phyloP scores from a whole-genome alignment of 768 basidiomycete species.

The Coprinopsis cinerea region DNA sequence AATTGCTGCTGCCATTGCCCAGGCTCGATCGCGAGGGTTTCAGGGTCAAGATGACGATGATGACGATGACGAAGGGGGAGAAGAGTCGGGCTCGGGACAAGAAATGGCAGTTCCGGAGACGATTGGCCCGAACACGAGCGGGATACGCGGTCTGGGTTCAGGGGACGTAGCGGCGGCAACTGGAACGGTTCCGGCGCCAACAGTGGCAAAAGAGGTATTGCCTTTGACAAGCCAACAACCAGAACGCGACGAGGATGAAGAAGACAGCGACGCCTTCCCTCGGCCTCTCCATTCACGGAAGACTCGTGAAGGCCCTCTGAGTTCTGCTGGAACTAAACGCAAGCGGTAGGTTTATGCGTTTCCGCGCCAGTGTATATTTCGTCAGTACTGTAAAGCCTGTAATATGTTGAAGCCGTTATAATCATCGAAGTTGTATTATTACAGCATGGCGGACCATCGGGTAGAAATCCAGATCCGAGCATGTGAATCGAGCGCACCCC shows the following conservation, averaged over 20 bases:
- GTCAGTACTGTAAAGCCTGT: no score
- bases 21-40: constrained; percentile 58
- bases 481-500: constrained; percentile 22
- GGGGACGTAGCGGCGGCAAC: no score
- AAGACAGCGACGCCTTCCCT: constrained; percentile 71
- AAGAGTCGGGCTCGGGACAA: constrained; percentile 45
- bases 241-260: constrained; percentile 48
- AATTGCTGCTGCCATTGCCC: constrained; percentile 74
- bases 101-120: constrained; percentile 43
- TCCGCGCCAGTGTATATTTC: no score
- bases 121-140: constrained; percentile 57
- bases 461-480: constrained; percentile 20
- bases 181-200: no score
- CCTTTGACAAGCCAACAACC: background rate
- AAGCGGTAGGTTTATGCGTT: constrained; percentile 67
- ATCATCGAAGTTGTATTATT: constrained; percentile 1
- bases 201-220: constrained; percentile 15
- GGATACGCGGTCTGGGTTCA: constrained; percentile 43
- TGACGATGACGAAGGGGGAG: constrained; percentile 43
- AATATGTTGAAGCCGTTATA: no score
- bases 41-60: constrained; percentile 51
- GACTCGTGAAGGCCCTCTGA: constrained; percentile 42
- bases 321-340: constrained; percentile 51
- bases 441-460: background rate
- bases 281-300: constrained; percentile 66